Percentiles rank a stretch among this genome's conserved stretches.
phyloP scores from a whole-genome alignment of 78 protist species.

The Dictyostelium citrinum region DNA sequence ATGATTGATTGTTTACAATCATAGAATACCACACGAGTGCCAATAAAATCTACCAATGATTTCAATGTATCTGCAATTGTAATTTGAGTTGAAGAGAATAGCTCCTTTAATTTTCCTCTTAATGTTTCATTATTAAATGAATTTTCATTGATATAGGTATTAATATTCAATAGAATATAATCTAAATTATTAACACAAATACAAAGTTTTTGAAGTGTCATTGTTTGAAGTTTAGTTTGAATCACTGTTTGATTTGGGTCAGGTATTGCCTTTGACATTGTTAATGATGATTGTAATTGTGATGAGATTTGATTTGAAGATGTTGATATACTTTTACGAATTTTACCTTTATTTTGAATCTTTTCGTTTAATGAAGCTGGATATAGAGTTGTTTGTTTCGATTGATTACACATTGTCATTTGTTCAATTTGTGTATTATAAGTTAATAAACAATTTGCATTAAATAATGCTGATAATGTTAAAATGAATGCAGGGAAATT shows the following conservation, averaged over 20 bases:
- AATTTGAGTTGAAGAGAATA: neutral
- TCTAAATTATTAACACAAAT: slow-evolving; percentile 64
- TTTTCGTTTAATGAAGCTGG: slow-evolving; percentile 48
- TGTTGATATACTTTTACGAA: slow-evolving; percentile 30
- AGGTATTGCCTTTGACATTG: neutral
- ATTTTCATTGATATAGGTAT: slow-evolving; percentile 25
- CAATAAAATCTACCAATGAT: slow-evolving; percentile 31
- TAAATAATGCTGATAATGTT: slow-evolving; percentile 46
- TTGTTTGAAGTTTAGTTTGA: neutral
- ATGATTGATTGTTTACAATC: slow-evolving; percentile 1
- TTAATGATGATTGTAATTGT: neutral
- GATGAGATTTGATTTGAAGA: neutral
- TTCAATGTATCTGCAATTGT: neutral
- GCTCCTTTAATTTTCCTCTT: slow-evolving; percentile 8
- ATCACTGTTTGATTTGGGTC: slow-evolving; percentile 1
- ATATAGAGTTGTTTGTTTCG: neutral
- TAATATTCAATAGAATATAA: slow-evolving; percentile 7
- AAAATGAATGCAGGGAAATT: slow-evolving; percentile 48
- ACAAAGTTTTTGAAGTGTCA: slow-evolving; percentile 1
- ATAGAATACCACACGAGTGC: slow-evolving; percentile 41
- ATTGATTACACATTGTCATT: slow-evolving; percentile 17
- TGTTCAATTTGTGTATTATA: slow-evolving; percentile 33
- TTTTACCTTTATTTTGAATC: slow-evolving; percentile 44
- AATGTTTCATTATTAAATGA: neutral
- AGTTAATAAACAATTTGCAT: neutral